Evolutionary conservation across 129 eudicot genomes (phyloP), one percentile per base, ranked within the genome.

Genomic region (Chrysanthemum lavandulifolium): DNA sequence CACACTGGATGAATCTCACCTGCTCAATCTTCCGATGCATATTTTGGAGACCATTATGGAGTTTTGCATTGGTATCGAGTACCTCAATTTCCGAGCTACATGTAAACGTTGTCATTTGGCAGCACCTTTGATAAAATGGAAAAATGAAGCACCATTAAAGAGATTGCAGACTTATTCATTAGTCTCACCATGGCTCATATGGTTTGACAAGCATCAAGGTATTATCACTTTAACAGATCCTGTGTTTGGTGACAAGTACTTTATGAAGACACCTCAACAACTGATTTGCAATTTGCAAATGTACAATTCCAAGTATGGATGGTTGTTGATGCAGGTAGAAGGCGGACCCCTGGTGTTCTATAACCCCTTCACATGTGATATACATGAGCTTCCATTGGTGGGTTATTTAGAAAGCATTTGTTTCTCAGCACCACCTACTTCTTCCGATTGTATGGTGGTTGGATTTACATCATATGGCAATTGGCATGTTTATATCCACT

Each of bases 131-230:
- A 48, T 2, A 19, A 47, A 23, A 12, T 63, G 73, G 73, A 51
- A 25, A 16, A 21, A n/a, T 10, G n/a, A 21, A 23, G 27, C 45
- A 49, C 6, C 23, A 25, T 0, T 15, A 53, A 18, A 1, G 59
- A 73, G 61, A 62, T 58, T 19, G 63, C 36, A 6, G 5, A 6
- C 31, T 12, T 66, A 60, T 61, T 67, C 65, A 1, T 52, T 65
- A 40, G 52, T 10, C 33, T 75, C 66, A 13, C 83, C 79, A 29
- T 68, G 68, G 75, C 25, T 65, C 11, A 65, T 80, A 60, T 48
- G 60, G 16, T 33, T 54, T 1, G 69, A 53, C 33, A 48, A 10
- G 1, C 6, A 55, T 48, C 58, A 51, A 14, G n/a, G 52, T 51
- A 33, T 25, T 5, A 14, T 74, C 55, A 63, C 55, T 65, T 53